Conservation (phyloP, 2,329 filamentous ascomycete species). For the Amphichorda felina region DNA sequence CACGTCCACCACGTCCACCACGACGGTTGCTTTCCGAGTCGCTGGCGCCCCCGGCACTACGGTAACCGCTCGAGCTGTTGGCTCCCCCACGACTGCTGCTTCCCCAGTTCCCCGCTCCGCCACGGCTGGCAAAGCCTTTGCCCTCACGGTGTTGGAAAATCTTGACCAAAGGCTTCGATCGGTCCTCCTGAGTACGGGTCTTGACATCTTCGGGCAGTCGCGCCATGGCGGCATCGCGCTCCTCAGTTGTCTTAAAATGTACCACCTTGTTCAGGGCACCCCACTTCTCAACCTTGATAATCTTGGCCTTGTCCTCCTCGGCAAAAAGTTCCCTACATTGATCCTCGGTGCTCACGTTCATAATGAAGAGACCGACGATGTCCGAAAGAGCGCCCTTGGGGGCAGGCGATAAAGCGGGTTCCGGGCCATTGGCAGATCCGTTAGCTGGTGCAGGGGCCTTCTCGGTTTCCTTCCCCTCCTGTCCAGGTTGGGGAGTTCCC, state of each 20-base stretch:
- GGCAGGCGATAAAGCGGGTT: slow-evolving; percentile 43
- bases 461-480: slow-evolving; percentile 37
- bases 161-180: slow-evolving; percentile 71
- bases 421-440: slow-evolving; percentile 38
- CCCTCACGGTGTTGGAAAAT: slow-evolving; percentile 62
- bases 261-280: slow-evolving; percentile 74
- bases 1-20: slow-evolving; percentile 42
- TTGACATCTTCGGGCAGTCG: slow-evolving; percentile 67
- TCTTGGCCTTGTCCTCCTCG: slow-evolving; percentile 73
- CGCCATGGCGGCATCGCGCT: slow-evolving; percentile 68
- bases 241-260: slow-evolving; percentile 68
- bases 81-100: slow-evolving; percentile 51
- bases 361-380: slow-evolving; percentile 80
- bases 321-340: slow-evolving; percentile 72
- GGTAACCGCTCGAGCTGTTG: slow-evolving; percentile 59
- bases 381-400: slow-evolving; percentile 49
- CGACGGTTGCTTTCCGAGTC: slow-evolving; percentile 49
- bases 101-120: slow-evolving; percentile 57
- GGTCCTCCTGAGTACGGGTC: slow-evolving; percentile 58
- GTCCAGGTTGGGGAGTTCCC: slow-evolving; percentile 36
- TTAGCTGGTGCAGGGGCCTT: slow-evolving; percentile 39
- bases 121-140: slow-evolving; percentile 43
- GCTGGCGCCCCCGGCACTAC: slow-evolving; percentile 69
- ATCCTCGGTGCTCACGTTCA: slow-evolving; percentile 73
- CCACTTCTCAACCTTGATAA: slow-evolving; percentile 67